Percentiles rank a stretch among this genome's conserved stretches.
Evolutionary conservation across 2,329 filamentous ascomycete genomes (phyloP).

Genomic region (Stylonectria norvegica): DNA sequence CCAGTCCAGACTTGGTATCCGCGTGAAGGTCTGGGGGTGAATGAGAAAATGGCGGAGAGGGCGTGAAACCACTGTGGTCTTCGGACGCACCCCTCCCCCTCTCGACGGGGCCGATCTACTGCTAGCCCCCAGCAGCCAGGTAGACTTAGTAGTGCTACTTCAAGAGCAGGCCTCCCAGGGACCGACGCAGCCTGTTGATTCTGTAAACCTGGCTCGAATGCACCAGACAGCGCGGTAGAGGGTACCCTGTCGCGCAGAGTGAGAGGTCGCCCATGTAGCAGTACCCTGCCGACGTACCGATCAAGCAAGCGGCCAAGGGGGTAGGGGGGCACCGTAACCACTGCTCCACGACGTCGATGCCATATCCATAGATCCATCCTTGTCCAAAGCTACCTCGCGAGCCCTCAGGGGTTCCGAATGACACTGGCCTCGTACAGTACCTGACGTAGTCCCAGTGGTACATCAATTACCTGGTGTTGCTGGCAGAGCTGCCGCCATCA

Average conservation of each 20-base stretch:
- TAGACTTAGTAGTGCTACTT: background rate
- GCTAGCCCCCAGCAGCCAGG: too few species aligned
- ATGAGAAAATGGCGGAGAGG: constrained; percentile 17
- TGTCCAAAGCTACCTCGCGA: too few species aligned
- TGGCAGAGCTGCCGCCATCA: background rate
- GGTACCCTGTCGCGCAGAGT: background rate
- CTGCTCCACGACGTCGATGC: too few species aligned
- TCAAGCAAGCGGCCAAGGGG: constrained; percentile 5
- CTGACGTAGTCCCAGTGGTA: constrained; percentile 2
- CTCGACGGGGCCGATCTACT: background rate
- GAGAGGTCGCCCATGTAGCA: constrained; percentile 2
- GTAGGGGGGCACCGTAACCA: background rate
- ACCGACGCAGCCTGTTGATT: too few species aligned
- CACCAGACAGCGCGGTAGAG: too few species aligned
- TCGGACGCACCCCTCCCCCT: constrained; percentile 2
- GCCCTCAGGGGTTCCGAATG: constrained; percentile 9
- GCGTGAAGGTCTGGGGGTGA: constrained; percentile 14
- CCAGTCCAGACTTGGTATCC: constrained; percentile 20
- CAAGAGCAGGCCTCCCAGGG: background rate
- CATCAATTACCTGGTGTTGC: background rate
- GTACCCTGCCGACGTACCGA: constrained; percentile 8
- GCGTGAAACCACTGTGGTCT: constrained; percentile 14
- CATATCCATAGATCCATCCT: too few species aligned
- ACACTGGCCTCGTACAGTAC: constrained; percentile 6
- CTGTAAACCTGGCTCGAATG: too few species aligned